Evolutionary conservation across 176 grass and related monocot species (phyloP), one percentile per base, ranked within the genome.

Genomic region (Ampelocalamus luodianensis): DNA sequence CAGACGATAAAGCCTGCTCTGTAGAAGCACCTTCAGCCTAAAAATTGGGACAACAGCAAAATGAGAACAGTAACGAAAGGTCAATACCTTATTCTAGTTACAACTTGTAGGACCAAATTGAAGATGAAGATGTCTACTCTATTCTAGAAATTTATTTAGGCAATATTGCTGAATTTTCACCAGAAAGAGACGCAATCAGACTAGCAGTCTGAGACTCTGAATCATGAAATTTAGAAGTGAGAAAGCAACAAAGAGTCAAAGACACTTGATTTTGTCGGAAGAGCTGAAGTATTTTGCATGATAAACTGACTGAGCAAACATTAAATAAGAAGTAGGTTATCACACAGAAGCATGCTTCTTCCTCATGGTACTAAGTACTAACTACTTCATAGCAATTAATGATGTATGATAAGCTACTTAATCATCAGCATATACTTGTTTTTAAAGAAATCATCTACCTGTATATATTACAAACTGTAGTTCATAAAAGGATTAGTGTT

Each of bases 11-110:
- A 23, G 86, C 77, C 75, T 91, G 87, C 22, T 94, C 88, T 54
- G 92, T 90, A 22, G 90, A 88, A 87, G 93, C 88, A 80, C 93
- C 90, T 86, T 93, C 93, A 76, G 90, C 96, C 97, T 99, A 80
- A 82, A 89, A 85, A 77, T 5, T 13, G 17, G 55, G 67, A 65
- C 14, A 9, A 67, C 4, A 49, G 68, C 29, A 72, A 76, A 82
- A 48, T 36, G 65, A 92, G 62, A 82, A 70, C 11, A 39, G 1
- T 40, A 72, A 73, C n/a, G 90, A 69, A 43, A 69, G 3, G 11
- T 18, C 8, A 43, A 77, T 43, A 56, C 80, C 42, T 45, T 74
- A 68, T 40, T 64, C 22, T 71, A 73, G 43, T 78, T 40, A 82
- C 5, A 58, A 38, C n/a, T 53, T 43, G 27, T 45, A 51, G 40